Percentiles rank a stretch among this genome's conserved stretches.
These are phyloP conservation scores for Nicotiana obtusifolia DNA, from an alignment of 257 asterid genomes.

Conservation along the genomic window DNA sequence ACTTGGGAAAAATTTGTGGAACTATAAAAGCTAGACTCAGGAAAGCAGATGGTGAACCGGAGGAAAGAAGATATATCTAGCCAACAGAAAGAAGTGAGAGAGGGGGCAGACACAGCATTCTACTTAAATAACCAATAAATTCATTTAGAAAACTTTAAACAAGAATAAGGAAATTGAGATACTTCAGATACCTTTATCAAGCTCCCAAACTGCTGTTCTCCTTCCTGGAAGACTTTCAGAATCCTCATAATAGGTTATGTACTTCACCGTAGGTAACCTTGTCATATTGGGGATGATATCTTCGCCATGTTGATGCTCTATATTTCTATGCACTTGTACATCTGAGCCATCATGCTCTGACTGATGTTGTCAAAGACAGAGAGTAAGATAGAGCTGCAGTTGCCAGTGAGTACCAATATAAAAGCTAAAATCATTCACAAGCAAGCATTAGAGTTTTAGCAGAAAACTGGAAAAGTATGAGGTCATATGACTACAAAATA, in stretches of 20 bases:
- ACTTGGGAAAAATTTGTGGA: no score
- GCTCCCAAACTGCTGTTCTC: slow-evolving; percentile 99
- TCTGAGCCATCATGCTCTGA: slow-evolving; percentile 96
- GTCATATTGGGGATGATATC: slow-evolving; percentile 92
- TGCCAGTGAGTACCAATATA: neutral
- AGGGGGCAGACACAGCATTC: neutral
- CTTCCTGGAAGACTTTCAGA: slow-evolving; percentile 89
- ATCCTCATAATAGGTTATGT: slow-evolving; percentile 96
- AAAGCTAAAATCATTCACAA: neutral
- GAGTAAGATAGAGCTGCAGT: slow-evolving; percentile 10
- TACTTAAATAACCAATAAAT: slow-evolving; percentile 1
- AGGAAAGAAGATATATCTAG: neutral
- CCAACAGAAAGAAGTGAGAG: neutral
- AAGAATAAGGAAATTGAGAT: slow-evolving; percentile 11
- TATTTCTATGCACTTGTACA: slow-evolving; percentile 75
- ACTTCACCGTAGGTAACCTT: slow-evolving; percentile 72
- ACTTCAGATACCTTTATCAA: slow-evolving; percentile 69
- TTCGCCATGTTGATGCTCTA: slow-evolving; percentile 64
- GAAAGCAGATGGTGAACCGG: neutral
- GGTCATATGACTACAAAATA: neutral
- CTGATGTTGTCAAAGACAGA: slow-evolving; percentile 25
- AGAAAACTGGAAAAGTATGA: slow-evolving; percentile 5
- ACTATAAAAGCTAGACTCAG: no score
- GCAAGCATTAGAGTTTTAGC: neutral
- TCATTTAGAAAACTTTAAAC: neutral